Conservation (phyloP, 2,329 filamentous ascomycete genomes). For the Paradendryphiella salina region DNA sequence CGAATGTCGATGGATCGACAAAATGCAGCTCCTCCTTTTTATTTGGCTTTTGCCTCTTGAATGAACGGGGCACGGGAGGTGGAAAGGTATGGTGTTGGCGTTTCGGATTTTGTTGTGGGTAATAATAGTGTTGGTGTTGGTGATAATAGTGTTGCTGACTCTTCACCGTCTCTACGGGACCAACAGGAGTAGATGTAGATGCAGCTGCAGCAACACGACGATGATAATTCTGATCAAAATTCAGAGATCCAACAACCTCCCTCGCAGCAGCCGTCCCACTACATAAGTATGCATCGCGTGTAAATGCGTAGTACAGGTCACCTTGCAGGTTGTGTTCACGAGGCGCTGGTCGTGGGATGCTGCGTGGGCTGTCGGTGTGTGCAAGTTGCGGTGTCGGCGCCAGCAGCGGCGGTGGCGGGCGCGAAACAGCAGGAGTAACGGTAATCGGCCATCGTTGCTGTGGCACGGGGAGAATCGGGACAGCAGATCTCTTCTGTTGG, state of each 20-base stretch:
- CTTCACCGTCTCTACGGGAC: neutral
- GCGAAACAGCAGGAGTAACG: neutral
- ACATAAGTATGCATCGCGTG: constrained; percentile 14
- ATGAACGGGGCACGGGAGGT: neutral
- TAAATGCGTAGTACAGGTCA: constrained; percentile 15
- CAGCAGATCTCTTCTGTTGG: constrained; percentile 1
- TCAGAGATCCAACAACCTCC: neutral
- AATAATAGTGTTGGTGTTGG: neutral
- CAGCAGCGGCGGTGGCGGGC: constrained; percentile 2
- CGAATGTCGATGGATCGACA: constrained; percentile 1
- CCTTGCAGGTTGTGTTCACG: constrained; percentile 18
- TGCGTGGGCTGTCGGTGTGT: neutral
- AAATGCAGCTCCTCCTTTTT: neutral
- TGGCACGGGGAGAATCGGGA: constrained; percentile 1
- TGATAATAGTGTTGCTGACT: neutral
- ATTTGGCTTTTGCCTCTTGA: neutral
- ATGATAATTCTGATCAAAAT: neutral
- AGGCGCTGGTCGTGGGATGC: constrained; percentile 14
- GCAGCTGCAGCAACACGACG: neutral
- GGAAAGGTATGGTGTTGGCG: too few relatives aligned
- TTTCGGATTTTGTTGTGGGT: too few relatives aligned
- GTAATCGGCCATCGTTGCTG: neutral
- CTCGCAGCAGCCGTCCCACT: constrained; percentile 2
- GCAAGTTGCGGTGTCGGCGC: constrained; percentile 11
- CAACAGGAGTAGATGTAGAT: neutral